phyloP scores from a whole-genome alignment of 2,329 filamentous ascomycete species.

The Beauveria australis region DNA sequence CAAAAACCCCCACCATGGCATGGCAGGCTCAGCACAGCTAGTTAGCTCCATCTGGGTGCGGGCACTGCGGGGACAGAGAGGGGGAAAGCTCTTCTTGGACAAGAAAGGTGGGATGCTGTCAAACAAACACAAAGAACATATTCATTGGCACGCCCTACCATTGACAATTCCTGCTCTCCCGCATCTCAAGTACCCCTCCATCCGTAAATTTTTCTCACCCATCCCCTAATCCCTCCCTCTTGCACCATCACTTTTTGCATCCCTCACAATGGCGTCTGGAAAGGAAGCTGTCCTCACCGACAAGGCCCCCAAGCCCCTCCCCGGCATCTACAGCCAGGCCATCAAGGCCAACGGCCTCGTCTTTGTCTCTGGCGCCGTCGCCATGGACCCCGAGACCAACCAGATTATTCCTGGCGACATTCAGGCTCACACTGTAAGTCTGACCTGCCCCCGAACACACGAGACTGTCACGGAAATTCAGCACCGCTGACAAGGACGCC shows the following conservation, averaged over 20 bases:
- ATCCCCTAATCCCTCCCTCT: background rate
- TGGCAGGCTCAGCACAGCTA: background rate
- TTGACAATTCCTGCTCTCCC: background rate
- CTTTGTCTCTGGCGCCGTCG: constrained; percentile 65
- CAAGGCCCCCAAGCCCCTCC: constrained; percentile 33
- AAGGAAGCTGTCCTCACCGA: constrained; percentile 30
- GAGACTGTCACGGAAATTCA: too few species aligned
- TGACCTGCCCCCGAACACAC: background rate
- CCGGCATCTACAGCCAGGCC: constrained; percentile 41
- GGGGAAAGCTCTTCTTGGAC: background rate
- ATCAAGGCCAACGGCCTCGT: constrained; percentile 61
- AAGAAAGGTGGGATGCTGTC: background rate
- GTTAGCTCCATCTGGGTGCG: constrained; percentile 1
- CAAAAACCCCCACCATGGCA: too few species aligned
- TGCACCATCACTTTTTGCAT: background rate
- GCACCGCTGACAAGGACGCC: too few species aligned
- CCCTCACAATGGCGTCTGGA: constrained; percentile 20
- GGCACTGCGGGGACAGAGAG: background rate
- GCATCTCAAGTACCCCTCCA: background rate
- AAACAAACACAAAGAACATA: background rate
- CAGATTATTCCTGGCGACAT: constrained; percentile 57
- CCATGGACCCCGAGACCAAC: constrained; percentile 50
- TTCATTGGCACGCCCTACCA: background rate
- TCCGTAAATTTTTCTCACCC: background rate
- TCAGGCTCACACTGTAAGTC: constrained; percentile 50